Conservation (phyloP, 2,329 filamentous ascomycete genomes). For the Coniochaeta sp. region DNA sequence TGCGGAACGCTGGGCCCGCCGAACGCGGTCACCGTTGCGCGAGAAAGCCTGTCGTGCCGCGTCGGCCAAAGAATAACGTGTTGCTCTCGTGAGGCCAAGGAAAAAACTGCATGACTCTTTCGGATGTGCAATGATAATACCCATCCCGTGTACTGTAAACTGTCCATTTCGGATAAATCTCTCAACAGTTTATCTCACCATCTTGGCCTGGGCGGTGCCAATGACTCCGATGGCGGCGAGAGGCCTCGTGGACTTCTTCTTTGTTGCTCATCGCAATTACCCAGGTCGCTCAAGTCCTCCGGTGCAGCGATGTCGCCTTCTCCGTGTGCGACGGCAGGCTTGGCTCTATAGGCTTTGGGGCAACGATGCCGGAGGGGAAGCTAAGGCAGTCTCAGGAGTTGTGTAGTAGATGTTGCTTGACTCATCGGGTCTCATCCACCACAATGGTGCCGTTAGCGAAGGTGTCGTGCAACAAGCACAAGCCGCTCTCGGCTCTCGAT, state of each 20-base stretch:
- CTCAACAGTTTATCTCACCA: not conserved
- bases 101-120: not conserved
- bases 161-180: not conserved
- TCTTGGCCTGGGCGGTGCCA: not conserved
- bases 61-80: not conserved
- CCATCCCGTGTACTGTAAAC: too few relatives aligned
- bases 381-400: not conserved
- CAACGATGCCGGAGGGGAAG: not conserved
- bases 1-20: not conserved
- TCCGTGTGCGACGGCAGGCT: not conserved
- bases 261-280: not conserved
- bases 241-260: not conserved
- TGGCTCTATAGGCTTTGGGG: too few relatives aligned
- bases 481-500: not conserved
- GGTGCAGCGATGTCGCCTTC: not conserved
- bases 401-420: too few relatives aligned
- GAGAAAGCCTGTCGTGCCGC: not conserved
- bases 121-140: too few relatives aligned
- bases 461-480: not conserved
- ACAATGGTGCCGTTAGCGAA: not conserved
- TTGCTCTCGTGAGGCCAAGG: not conserved
- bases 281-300: not conserved
- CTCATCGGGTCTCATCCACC: not conserved
- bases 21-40: not conserved
- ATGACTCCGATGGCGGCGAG: not conserved